Evolutionary conservation across 164 flowering plant genomes (phyloP), one percentile per base, ranked within the genome.

Genomic region (Tetracentron sinense): DNA sequence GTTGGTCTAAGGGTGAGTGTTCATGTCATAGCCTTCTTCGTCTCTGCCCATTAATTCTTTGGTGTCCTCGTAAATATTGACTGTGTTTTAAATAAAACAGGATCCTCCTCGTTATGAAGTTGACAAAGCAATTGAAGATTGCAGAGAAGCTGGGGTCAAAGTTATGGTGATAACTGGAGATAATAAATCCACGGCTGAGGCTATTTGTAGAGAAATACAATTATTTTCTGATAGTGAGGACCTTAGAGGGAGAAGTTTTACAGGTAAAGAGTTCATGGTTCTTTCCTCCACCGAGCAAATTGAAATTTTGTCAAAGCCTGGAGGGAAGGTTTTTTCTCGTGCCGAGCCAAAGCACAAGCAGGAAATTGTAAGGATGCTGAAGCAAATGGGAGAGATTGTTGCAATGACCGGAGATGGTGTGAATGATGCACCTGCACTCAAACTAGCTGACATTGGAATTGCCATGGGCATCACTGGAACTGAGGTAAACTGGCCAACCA

Each of bases 321-420:
- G 94, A 38, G 94, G 92, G 35, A 78, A 76, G 76, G 84, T 89
- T 21, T 89, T 86, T 62, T 85, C 92, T 21, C 88, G 96, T 30
- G 96, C 98, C 16, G 97, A 93, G 77, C 98, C 98, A 11, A 83
- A 79, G 69, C 98, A 90, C 71, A 93, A 90, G 72, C 98, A 93
- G 77, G 97, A 93, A 6, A 88, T 93, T 57, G 98, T 93, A 1
- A 83, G 97, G 72, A 74, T 85, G 85, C 81, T 93, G 33, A 90
- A 93, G 66, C 96, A 88, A 55, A 80, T 73, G 78, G 97, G 90
- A 10, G 96, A 93, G 62, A 76, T 90, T 74, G 98, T 90, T 60
- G 98, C 98, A 63, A 93, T 93, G 98, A 90, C 98, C 20, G 98
- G 98, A 31, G 98, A 93, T 68, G 98, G 98, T 21, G 98, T 93